Evolutionary conservation across 2,329 filamentous ascomycete genomes (phyloP), one percentile per base, ranked within the genome.

Genomic region (Seiridium unicorne): DNA sequence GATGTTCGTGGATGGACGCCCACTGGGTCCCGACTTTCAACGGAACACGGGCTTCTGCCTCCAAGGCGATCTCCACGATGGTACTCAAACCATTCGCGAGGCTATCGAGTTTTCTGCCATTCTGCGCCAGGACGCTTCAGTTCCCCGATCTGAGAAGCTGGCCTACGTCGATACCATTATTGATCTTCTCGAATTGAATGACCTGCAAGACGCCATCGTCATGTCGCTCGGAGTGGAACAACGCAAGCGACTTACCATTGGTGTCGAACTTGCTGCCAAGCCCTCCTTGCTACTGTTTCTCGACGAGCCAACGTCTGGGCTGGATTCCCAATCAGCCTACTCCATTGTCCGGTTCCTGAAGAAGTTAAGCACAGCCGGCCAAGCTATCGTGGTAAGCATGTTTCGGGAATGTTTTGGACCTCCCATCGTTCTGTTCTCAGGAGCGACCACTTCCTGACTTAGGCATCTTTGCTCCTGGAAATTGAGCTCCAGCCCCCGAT

Each of bases 1-100:
- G 56, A 92, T 94, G 79, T 77, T 92, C 18, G 88, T 93, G 6
- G 89, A 93, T 65, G 90, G 90, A 3, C 82, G 82, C 18, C 86
- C 85, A 51, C 84, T 90, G 13, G 89, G 91, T 58, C 84, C 82
- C 46, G 90, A 88, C 0, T 94, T 94, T 78, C 91, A 93, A 70
- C 84, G 91, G 48, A 91, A 91, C 67, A 93, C 90, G 0, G 91
- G 91, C 35, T 94, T 79, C 59, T 77, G 75, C 1, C 76, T 90
- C 67, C 88, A 90, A 65, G 84, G 85, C 73, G 88, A 90, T 64
- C 80, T 90, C 2, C 88, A 90, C 65, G 86, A 89, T 62, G 81
- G 85, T 1, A 88, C 85, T 0, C 79, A 85, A 0, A 91, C 88
- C 0, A 86, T 91, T 0, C 79, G 86, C 1, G 88, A 90, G 63